Percentiles rank a stretch among this genome's conserved stretches.
These are phyloP conservation scores for Holtermanniella nyarrowii DNA, from an alignment of 768 basidiomycete species.

Conservation along the genomic window DNA sequence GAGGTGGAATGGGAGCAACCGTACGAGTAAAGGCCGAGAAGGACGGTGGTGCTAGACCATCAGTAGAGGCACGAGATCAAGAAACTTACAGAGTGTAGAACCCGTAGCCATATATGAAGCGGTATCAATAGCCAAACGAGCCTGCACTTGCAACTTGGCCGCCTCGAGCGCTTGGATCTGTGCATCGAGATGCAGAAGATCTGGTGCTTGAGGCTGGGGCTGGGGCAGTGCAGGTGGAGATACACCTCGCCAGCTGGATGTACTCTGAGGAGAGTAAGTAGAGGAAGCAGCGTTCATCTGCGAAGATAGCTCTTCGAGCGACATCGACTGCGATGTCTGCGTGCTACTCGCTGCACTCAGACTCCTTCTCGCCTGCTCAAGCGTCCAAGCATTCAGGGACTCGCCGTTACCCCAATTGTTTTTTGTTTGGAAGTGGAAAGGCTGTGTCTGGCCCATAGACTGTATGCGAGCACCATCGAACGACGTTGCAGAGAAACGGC, in stretches of 20 bases:
- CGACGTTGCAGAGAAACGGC: not conserved
- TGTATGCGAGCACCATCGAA: slow-evolving; percentile 5
- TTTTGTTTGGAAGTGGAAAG: not conserved
- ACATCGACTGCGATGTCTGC: not conserved
- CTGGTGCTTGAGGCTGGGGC: too few relatives aligned
- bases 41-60: not conserved
- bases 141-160: not conserved
- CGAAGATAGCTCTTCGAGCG: not conserved
- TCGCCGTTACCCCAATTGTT: not conserved
- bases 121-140: not conserved
- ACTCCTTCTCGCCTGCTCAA: not conserved
- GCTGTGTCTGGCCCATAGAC: slow-evolving; percentile 1
- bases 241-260: not conserved
- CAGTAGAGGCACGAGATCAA: not conserved
- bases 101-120: not conserved
- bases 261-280: not conserved
- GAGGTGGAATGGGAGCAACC: not conserved
- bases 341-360: not conserved
- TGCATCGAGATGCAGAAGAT: not conserved
- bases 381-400: not conserved
- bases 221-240: not conserved
- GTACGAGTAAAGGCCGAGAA: not conserved
- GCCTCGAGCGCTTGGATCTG: not conserved
- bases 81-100: too few relatives aligned
- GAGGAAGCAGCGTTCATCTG: not conserved